Conservation (phyloP, 192 early-diverging fungal genomes). For the Entomortierella chlamydospora region DNA sequence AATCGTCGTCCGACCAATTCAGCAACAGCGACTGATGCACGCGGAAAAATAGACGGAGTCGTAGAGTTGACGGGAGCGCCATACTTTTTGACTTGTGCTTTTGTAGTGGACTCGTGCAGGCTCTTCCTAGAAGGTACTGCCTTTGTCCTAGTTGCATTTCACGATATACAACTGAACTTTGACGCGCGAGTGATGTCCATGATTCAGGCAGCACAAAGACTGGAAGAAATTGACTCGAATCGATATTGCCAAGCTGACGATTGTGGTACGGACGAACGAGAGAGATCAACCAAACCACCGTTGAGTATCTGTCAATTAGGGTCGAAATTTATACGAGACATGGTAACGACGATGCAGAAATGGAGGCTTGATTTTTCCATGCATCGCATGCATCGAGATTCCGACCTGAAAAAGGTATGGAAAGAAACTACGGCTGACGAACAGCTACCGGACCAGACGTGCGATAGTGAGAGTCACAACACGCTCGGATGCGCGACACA, state of each 20-base stretch:
- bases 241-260: not conserved
- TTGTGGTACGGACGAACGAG: not conserved
- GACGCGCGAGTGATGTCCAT: conserved; percentile 18
- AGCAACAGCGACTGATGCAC: not conserved
- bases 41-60: not conserved
- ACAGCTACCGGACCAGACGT: not conserved
- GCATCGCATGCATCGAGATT: conserved; percentile 4
- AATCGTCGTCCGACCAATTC: conserved; percentile 19
- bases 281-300: not conserved
- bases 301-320: conserved; percentile 13
- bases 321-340: conserved; percentile 17
- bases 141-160: conserved; percentile 23
- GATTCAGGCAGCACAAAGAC: conserved; percentile 34
- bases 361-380: conserved; percentile 25
- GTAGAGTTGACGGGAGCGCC: conserved; percentile 32
- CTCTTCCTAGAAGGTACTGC: conserved; percentile 28
- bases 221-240: conserved; percentile 32
- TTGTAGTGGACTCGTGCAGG: conserved; percentile 27
- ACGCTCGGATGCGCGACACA: not conserved
- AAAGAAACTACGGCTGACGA: not conserved
- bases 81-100: conserved; percentile 21
- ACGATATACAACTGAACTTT: conserved; percentile 7
- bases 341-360: conserved; percentile 11
- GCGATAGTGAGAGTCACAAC: no score
- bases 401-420: not conserved